Conservation (phyloP, 1,139 yeast genomes). For the Scheffersomyces lignicola region DNA sequence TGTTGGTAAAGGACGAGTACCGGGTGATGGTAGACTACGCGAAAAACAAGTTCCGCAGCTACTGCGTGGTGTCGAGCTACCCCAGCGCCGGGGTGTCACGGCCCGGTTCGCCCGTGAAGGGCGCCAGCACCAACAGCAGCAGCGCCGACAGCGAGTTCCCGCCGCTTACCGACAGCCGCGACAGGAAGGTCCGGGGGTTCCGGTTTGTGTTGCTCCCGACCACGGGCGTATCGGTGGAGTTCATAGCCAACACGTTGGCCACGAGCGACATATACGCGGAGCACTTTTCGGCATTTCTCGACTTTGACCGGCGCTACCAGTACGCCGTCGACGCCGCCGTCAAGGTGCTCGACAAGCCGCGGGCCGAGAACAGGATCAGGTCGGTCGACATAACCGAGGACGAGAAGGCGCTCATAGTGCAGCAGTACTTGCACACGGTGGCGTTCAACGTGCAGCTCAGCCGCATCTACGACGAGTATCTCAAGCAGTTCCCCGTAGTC, state of each 20-base stretch:
- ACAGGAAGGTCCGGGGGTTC: conserved; percentile 27
- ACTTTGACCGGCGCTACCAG: conserved; percentile 16
- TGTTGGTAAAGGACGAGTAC: conserved; percentile 52
- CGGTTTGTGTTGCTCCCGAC: conserved; percentile 46
- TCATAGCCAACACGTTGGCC: conserved; percentile 29
- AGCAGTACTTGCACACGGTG: conserved; percentile 45
- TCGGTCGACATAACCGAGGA: conserved; percentile 22
- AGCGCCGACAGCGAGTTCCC: conserved; percentile 22
- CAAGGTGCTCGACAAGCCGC: conserved; percentile 20
- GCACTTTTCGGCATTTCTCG: conserved; percentile 28
- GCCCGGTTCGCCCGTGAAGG: conserved; percentile 19
- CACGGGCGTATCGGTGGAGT: conserved; percentile 41
- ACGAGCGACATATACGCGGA: conserved; percentile 51
- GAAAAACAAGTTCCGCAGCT: conserved; percentile 63
- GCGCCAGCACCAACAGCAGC: conserved; percentile 9
- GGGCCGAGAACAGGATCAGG: conserved; percentile 4
- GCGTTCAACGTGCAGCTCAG: conserved; percentile 66
- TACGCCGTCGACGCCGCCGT: conserved; percentile 20
- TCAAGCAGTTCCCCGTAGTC: conserved; percentile 16
- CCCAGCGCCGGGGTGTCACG: conserved; percentile 33
- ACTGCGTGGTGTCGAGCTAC: conserved; percentile 50
- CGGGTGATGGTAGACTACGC: conserved; percentile 63
- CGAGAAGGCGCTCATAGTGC: conserved; percentile 47
- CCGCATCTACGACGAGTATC: conserved; percentile 46
- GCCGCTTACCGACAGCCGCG: conserved; percentile 25